Percentiles rank a stretch among this genome's conserved stretches.
Evolutionary conservation across 371 early-diverging fungal genomes (phyloP).

Genomic region (Mucor indicus): DNA sequence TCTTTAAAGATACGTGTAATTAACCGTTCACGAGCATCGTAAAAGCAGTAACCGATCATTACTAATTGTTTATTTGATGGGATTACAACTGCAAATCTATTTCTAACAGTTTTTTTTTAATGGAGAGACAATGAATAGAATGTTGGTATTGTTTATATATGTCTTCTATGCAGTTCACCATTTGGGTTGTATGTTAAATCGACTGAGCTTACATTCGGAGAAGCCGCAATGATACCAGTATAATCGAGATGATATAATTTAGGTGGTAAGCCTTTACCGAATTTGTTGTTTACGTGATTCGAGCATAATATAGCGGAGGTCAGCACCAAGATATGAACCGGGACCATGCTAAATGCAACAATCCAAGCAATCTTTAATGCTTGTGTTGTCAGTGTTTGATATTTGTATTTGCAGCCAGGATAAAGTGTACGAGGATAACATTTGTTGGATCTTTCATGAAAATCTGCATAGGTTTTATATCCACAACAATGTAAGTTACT

Average conservation of each 20-base stretch:
- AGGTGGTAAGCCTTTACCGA: conserved; percentile 48
- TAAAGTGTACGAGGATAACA: conserved; percentile 55
- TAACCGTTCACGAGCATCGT: no score
- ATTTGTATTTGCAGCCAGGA: conserved; percentile 48
- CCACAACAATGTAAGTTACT: conserved; percentile 57
- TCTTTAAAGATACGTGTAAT: no score
- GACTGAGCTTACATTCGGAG: no score
- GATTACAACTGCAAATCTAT: no score
- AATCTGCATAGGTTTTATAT: conserved; percentile 47
- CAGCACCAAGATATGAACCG: conserved; percentile 47
- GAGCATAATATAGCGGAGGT: conserved; percentile 49
- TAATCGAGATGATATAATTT: conserved; percentile 49
- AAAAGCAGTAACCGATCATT: no score
- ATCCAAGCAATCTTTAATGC: conserved; percentile 38
- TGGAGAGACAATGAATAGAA: no score
- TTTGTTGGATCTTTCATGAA: conserved; percentile 48
- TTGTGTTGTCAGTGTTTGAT: conserved; percentile 39
- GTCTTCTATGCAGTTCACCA: no score
- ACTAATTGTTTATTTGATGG: no score
- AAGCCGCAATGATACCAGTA: no score
- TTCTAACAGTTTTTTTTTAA: no score
- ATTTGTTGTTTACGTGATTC: conserved; percentile 52
- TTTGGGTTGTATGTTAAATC: no score
- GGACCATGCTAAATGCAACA: conserved; percentile 45
- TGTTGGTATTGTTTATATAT: no score